Base-by-base conservation (phyloP, 2,329 filamentous ascomycete genomes). In the Xylariales sp. region DNA sequence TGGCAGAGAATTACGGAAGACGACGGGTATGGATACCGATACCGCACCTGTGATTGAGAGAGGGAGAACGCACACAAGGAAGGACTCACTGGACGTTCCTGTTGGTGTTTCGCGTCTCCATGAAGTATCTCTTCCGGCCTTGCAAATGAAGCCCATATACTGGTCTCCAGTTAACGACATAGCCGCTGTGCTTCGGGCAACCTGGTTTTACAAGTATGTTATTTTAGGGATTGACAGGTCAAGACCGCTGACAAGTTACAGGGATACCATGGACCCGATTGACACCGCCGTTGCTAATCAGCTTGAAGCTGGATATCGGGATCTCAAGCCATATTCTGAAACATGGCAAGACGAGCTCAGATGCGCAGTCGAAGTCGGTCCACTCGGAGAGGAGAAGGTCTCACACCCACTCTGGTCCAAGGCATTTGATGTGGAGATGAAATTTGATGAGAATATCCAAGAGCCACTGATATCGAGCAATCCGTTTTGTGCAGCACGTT, bases 121-220 rank as follows among this genome's bases (percentile, higher is more conserved):
- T 57, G 77, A 90, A 53, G 91, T 97, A 2, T 81, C 86, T 41
- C 71, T 97, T 50, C 89, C 91, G 16, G 76, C 76, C 37, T 65
- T 95, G 23, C 74, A 87, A 53, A 95, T 98, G 89, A 88, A 90
- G 59, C 93, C 93, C 0, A 96, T 97, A 42, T 98, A 98, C 58
- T 98, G 93, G 93, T 90, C 85, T 14, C 91, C 93, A 6, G 76
- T 97, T 21, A 89, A 95, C 52, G 93, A 97, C 54, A 77, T 94
- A 21, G 84, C 88, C 6, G 72, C 81, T 24, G 89, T 97, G 2
- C 74, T 85, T 40, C 76, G 93, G 47, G 89, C 86, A 1, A 97
- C 91, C 1, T 98, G 93, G 93, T 98, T 98, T 59, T 97, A 97
- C 62, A 85, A 85, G 65, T 74, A 55, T 41, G 59, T 29, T 8